Evolutionary conservation across 2,329 filamentous ascomycete species (phyloP).

Genomic region (Chaetomiaceae sp.): DNA sequence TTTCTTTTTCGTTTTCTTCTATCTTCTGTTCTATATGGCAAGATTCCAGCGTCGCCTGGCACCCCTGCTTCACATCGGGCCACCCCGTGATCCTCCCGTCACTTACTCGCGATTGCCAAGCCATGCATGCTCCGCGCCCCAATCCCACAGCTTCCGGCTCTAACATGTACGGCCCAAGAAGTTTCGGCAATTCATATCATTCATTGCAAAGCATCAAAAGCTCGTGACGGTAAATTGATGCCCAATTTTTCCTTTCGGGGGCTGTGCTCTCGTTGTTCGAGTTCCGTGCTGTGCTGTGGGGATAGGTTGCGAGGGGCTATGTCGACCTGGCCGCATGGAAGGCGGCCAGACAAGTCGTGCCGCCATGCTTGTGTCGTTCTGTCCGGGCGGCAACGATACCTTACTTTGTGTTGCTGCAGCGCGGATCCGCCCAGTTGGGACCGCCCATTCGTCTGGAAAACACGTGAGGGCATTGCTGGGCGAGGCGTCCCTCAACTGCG

Average conservation of each 20-base stretch:
- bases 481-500: background rate
- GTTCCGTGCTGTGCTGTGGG: background rate
- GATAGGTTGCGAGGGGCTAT: constrained; percentile 2
- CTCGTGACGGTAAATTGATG: background rate
- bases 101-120: too few relatives aligned
- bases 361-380: background rate
- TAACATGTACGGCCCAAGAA: too few relatives aligned
- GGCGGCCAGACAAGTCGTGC: constrained; percentile 9
- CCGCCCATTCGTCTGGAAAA: background rate
- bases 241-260: background rate
- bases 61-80: too few relatives aligned
- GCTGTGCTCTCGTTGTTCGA: background rate
- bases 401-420: background rate
- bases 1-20: too few relatives aligned
- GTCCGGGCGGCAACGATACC: background rate
- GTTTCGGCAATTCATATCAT: too few relatives aligned
- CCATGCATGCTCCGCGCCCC: too few relatives aligned
- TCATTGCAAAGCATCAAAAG: too few relatives aligned
- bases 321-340: constrained; percentile 8
- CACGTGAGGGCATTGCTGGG: background rate
- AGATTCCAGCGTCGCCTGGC: too few relatives aligned
- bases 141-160: too few relatives aligned
- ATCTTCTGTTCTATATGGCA: too few relatives aligned
- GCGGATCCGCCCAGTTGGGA: background rate
- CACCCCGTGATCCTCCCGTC: too few relatives aligned